phyloP scores from a whole-genome alignment of 805 yeast genomes.

The Ogataea populi-albae region DNA sequence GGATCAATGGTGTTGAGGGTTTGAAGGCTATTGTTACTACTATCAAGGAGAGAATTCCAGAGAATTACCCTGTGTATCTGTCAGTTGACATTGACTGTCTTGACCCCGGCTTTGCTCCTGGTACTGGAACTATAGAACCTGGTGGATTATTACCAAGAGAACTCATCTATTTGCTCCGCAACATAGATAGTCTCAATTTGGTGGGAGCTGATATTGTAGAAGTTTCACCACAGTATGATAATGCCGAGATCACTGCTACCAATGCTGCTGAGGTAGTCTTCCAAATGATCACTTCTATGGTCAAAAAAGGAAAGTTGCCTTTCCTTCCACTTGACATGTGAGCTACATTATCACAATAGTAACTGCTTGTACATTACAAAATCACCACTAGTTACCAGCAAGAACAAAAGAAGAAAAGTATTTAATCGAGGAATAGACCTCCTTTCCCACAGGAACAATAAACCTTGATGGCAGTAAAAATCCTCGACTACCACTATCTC shows the following conservation, averaged over 20 bases:
- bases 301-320: conserved; percentile 40
- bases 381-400: conserved; percentile 11
- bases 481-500: conserved; percentile 83
- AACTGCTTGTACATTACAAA: background rate
- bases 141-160: conserved; percentile 60
- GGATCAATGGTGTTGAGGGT: conserved; percentile 60
- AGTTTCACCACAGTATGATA: conserved; percentile 63
- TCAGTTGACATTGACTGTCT: conserved; percentile 73
- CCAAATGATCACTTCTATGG: conserved; percentile 74
- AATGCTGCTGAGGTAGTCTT: conserved; percentile 71
- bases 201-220: conserved; percentile 60
- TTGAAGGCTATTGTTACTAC: conserved; percentile 43
- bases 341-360: too few relatives aligned
- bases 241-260: conserved; percentile 62
- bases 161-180: conserved; percentile 45
- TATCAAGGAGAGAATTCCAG: conserved; percentile 54
- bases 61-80: conserved; percentile 66
- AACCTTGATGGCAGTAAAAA: conserved; percentile 69
- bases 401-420: conserved; percentile 60
- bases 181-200: conserved; percentile 41
- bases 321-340: too few relatives aligned
- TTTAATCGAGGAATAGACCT: conserved; percentile 63
- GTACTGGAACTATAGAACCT: conserved; percentile 59
- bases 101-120: conserved; percentile 57
- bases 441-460: conserved; percentile 75